Base-by-base conservation (phyloP, 495 filamentous ascomycete genomes). In the Penicillium mononematosum region DNA sequence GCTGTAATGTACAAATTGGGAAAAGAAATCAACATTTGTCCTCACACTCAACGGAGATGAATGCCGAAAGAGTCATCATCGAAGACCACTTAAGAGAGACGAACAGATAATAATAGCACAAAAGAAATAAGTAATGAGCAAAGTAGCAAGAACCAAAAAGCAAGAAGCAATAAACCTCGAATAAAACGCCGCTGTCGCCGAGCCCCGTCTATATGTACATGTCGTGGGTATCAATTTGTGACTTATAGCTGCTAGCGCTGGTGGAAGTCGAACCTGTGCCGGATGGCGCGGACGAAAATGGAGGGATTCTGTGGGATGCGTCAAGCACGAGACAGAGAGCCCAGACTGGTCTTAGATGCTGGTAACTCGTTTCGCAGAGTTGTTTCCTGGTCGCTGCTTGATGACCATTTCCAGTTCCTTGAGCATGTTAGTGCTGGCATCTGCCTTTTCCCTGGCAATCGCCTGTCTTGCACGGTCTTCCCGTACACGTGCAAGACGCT, bases 391-490 rank as follows among this genome's bases (percentile, higher is more conserved):
- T 55, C 90, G 76, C 56, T 92, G 76, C 69, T 91, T 90, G 58
- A 96, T 92, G 10, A 91, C 92, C 70, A 87, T 88, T 70, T 96
- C 88, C 59, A 98, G 77, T 68, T 98, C 94, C 64, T 86, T 87
- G 61, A 98, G 79, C 90, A 98, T 93, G 58, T 87, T 86, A 24
- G 88, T 88, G 55, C 84, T 91, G 2, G 91, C 88, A 51, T 96
- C 90, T 16, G 78, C 68, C 61, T 86, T 88, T 56, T 92, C 90
- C 48, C 84, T 80, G 16, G 81, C 74, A 43, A 82, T 75, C 6
- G 87, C 88, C 68, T 86, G 84, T 55, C 78, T 80, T 38, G 83
- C 85, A 48, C 92, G 82, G 32, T 97, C 93, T 70, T 96, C 92
- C 59, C 88, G 90, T 74, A 96, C 93, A 62, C 89, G 93, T 16